Base-by-base conservation (phyloP, 768 basidiomycete species). In the Boletus tomentosulus region DNA sequence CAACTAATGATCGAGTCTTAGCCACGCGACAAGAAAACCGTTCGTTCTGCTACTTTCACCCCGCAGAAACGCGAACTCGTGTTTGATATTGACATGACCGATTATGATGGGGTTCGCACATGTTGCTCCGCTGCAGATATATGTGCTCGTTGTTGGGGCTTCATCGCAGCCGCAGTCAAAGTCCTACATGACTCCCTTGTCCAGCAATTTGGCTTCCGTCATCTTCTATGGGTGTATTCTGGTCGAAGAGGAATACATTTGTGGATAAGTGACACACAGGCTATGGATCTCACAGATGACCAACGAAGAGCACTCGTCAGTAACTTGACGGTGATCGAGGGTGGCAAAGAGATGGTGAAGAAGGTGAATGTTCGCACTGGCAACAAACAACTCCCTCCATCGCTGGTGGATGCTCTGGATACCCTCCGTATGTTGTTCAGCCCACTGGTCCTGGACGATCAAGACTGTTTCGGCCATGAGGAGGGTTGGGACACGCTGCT, bases 31-130 rank as follows among this genome's bases (percentile, higher is more conserved):
- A 88, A 83, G 67, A 95, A 95, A 65, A 86, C 89, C 0, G 76
- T 92, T 15, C 83, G 83, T 11, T 74, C 85, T n/a, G 71, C 74
- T 2, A 78, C 78, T 1, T 85, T 98, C 60, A 76, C 78, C 42
- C 93, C 97, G 0, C 68, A 82, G 33, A 81, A 83, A 58, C 87
- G 97, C 54, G 97, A 98, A 68, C 86, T 99, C 41, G 96, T 98
- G 1, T 97, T 99, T 68, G 97, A 99, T 83, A 98, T 99, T 67
- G 97, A 99, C 72, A 98, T 99, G 97, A 96, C 97, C 15, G 97
- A 99, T 73, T 99, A 98, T 73, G 96, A 99, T 68, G 77, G 85
- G 43, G 82, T 98, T 63, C 86, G 97, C 46, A 98, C 94, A 1
- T 99, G 97, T 71, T 98, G 97, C 73, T 85, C 86, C 12, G 89